Evolutionary conservation across 495 filamentous ascomycete genomes (phyloP), one percentile per base, ranked within the genome.

Genomic region (Haplographium delicatum): DNA sequence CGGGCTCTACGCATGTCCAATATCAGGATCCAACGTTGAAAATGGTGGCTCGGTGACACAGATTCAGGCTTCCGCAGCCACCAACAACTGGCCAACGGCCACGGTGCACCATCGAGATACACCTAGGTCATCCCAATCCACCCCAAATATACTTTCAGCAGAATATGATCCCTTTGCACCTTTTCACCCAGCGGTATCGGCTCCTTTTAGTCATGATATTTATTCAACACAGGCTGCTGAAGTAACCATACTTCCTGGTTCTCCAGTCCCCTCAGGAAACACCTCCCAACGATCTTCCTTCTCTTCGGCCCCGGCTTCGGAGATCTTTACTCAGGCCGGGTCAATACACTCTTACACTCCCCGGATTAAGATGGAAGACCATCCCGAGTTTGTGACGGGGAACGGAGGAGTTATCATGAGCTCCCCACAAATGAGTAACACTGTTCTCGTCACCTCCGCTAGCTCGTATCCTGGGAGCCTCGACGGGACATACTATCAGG

Each of bases 151-250:
- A 41, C 64, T 78, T 41, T 68, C 72, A 20, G 63, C 68, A 37
- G 76, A 76, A 24, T 80, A 79, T 59, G 74, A 75, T 49, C 58
- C 72, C 19, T 80, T 78, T 53, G 67, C 68, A 37, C 66, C 64
- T 44, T 75, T 74, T 55, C 66, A 69, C 30, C 54, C 59, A 23
- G 46, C 54, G 45, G 62, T 68, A 53, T 58, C 68, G 46, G 53
- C 60, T 8, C 46, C 64, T 5, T 78, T 75, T 41, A 65, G 59
- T 52, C 74, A 76, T 58, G 73, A 77, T 43, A 56, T 71, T 47
- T 77, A 76, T 56, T 59, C 68, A 22, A 47, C 69, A 13, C 66
- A 70, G 27, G 41, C 60, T 1, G 61, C 64, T 44, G 72, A 53
- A 41, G 43, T 54, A 1, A 20, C 53, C n/a, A 47, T 53, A 34